phyloP scores from a whole-genome alignment of 805 yeast species.

The Blastobotrys muscicola region DNA sequence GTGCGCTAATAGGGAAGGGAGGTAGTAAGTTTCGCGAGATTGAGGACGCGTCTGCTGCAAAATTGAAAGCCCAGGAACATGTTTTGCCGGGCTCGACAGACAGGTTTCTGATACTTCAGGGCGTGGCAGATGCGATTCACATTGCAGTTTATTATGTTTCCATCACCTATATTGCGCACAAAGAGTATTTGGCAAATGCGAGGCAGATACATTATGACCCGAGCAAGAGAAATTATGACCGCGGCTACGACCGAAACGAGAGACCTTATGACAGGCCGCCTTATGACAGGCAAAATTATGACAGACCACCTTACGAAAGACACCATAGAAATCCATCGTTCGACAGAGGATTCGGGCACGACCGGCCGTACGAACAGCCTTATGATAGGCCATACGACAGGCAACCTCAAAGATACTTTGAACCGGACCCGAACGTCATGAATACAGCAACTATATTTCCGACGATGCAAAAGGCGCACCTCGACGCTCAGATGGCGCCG shows the following conservation, averaged over 20 bases:
- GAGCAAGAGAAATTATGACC: no score
- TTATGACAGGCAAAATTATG: background rate
- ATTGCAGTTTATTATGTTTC: slow-evolving; percentile 71
- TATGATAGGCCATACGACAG: no score
- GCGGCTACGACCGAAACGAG: background rate
- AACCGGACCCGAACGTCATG: no score
- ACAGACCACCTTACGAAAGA: background rate
- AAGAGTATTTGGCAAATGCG: slow-evolving; percentile 41
- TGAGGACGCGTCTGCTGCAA: slow-evolving; percentile 73
- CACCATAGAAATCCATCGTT: no score
- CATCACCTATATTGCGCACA: slow-evolving; percentile 55
- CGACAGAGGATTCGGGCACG: slow-evolving; percentile 10
- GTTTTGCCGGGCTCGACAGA: slow-evolving; percentile 71
- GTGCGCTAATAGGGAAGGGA: slow-evolving; percentile 69
- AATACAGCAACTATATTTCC: no score
- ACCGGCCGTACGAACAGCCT: no score
- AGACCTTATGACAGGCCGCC: slow-evolving; percentile 4
- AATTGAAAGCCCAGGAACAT: slow-evolving; percentile 61
- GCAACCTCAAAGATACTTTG: no score
- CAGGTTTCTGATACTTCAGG: slow-evolving; percentile 56
- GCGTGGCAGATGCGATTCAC: slow-evolving; percentile 82
- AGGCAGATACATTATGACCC: slow-evolving; percentile 55
- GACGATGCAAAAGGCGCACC: no score
- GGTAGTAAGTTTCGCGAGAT: slow-evolving; percentile 71
- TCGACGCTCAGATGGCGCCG: slow-evolving; percentile 10